Evolutionary conservation across 2,329 filamentous ascomycete genomes (phyloP), one percentile per base, ranked within the genome.

Genomic region (Colletotrichum sp.): DNA sequence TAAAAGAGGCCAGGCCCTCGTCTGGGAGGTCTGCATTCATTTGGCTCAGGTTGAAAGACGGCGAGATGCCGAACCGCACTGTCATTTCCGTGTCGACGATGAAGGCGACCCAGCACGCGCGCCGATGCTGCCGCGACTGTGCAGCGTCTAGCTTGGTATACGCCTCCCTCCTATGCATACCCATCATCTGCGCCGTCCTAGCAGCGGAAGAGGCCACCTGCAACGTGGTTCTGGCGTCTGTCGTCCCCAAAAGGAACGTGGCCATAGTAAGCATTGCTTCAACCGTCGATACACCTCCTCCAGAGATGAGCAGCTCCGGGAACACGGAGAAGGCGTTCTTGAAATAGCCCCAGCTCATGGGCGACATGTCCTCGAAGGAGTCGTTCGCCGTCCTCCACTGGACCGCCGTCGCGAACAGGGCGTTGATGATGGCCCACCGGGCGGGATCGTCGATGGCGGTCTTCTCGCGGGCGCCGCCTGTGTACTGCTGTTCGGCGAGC

Each of bases 311-410:
- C 32, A 77, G 74, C 27, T 76, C 69, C 5, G 74, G 30, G 11
- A 77, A 67, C 0, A 66, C 63, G 28, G 39, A 36, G n/a, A 70
- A 76, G 3, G 74, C 65, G 57, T 77, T 77, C 66, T 76, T 77
- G 74, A 59, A 74, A 34, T 48, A 77, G 13, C 59, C 55, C 76
- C 74, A 76, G 25, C 59, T 61, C 19, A 61, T 34, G 5, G 30
- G 44, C 30, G 52, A 30, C 44, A 76, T 30, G n/a, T 48, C 16
- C 22, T 63, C 32, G 22, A 74, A 57, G 3, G 74, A 72, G 12
- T 76, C 64, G 28, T 77, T 77, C 16, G 70, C 52, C 12, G 27
- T 68, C 34, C 70, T 69, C 55, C 64, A 75, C 13, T 36, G 74
- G 6, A 75, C n/a, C 2, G 68, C 70, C 6, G 67, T 19, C 6